Percentiles rank a stretch among this genome's conserved stretches.
phyloP scores from a whole-genome alignment of 345 rosid species.

The Eucalyptus sp. region DNA sequence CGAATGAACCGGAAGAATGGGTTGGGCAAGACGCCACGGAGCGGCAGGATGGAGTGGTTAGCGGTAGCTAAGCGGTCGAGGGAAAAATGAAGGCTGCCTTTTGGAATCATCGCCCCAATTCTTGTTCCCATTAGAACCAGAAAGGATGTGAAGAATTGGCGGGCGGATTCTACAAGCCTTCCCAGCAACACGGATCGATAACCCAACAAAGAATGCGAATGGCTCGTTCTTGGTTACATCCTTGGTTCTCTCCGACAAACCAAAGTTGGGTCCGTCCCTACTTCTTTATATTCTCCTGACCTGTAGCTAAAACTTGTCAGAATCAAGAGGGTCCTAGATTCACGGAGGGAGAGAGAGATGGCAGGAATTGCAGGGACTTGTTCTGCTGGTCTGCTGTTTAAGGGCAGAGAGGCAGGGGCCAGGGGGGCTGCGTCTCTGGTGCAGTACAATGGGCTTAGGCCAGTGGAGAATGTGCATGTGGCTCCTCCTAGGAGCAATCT shows the following conservation, averaged over 20 bases:
- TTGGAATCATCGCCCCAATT: slow-evolving; percentile 5
- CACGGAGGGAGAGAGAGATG: slow-evolving; percentile 9
- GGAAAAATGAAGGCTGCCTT: neutral
- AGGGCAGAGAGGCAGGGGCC: slow-evolving; percentile 8
- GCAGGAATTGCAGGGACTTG: slow-evolving; percentile 22
- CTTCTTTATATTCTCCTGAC: neutral
- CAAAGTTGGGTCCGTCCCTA: slow-evolving; percentile 2
- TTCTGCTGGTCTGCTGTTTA: slow-evolving; percentile 12
- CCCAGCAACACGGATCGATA: neutral
- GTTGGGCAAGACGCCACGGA: neutral
- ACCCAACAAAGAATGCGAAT: neutral
- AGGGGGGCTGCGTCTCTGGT: slow-evolving; percentile 14
- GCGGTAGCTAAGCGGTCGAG: slow-evolving; percentile 12
- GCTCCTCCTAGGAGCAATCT: slow-evolving; percentile 1
- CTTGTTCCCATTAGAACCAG: neutral
- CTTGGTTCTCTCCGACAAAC: slow-evolving; percentile 14
- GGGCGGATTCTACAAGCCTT: slow-evolving; percentile 16
- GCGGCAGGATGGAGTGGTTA: neutral
- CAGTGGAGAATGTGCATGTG: slow-evolving; percentile 8
- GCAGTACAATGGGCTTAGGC: slow-evolving; percentile 32
- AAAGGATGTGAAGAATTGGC: neutral
- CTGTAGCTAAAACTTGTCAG: neutral
- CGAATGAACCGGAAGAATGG: neutral
- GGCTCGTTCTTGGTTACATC: neutral
- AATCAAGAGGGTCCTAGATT: neutral